Base-by-base conservation (phyloP, 345 rosid species). In the Corchorus olitorius region DNA sequence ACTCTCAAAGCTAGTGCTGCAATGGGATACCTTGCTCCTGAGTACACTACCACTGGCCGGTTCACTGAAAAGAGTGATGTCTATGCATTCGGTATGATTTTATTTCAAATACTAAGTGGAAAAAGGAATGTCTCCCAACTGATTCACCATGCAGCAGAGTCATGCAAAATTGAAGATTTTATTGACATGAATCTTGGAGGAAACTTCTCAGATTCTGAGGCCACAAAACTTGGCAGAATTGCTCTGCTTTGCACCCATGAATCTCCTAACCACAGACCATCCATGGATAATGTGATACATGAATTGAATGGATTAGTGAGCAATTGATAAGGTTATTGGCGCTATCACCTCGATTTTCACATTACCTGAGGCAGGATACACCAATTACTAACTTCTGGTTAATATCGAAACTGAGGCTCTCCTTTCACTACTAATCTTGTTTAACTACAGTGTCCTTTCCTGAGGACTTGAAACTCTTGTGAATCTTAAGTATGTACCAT, bases 1-100 rank as follows among this genome's bases (percentile, higher is more conserved):
- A 86, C 77, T 76, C 94, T 96, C 58, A 96, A 96, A 85, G 97
- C 93, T 53, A 91, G 97, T 74, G 99, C 99, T 77, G 99, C 98
- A 64, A 93, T 90, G 97, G 99, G 99, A 77, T 96, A 96, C 86
- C 87, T 96, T 53, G 97, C 95, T 74, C 99, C 99, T 6, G 99
- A 96, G 77, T 96, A 96, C 77, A 88, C 93, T 49, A 88, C 87
- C 39, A 95, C 98, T 0, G 99, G 99, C 55, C 89, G 89, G 27
- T 91, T 92, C 83, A 96, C 98, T 2, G 98, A 94, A 70, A 92
- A 94, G 85, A 92, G 93, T 6, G 99, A 96, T 2, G 85, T 92
- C 2, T 96, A 90, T 22, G 97, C 99, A 59, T 92, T 92, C 68
- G 99, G 99, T 37, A 82, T 89, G 87, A 88, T 94, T 20, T 61